Conservation (phyloP, 164 flowering plant genomes). For the Sextonia rubra region DNA sequence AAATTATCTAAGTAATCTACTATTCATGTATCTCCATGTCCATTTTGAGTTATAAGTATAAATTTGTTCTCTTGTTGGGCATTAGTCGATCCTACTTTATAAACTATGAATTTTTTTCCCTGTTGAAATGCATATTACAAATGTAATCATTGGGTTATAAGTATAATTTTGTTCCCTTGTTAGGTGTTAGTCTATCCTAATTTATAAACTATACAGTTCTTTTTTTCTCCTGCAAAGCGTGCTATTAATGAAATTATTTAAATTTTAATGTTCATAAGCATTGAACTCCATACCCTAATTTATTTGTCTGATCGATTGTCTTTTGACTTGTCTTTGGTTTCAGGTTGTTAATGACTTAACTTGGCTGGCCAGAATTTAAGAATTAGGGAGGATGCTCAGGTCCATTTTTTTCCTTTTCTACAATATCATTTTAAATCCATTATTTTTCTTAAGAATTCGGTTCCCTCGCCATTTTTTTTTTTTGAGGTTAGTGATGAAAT, state of each 20-base stretch:
- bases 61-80: neutral
- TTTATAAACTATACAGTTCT: too few relatives aligned
- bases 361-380: constrained; percentile 93
- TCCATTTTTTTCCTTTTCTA: constrained; percentile 17
- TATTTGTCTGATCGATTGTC: neutral
- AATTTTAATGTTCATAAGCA: neutral
- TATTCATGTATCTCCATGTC: too few relatives aligned
- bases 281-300: neutral
- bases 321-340: constrained; percentile 17
- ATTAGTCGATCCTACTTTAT: too few relatives aligned
- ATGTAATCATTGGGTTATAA: neutral
- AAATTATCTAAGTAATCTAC: too few relatives aligned
- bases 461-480: too few relatives aligned
- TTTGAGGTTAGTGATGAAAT: too few relatives aligned
- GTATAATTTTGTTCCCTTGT: neutral
- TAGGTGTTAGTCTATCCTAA: too few relatives aligned
- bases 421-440: neutral
- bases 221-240: too few relatives aligned
- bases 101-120: too few relatives aligned
- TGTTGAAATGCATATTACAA: neutral
- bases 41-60: neutral
- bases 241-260: too few relatives aligned
- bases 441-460: neutral
- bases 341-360: constrained; percentile 97
- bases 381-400: constrained; percentile 96